A percentile compares a stretch with the other conserved stretches of the same genome.
Evolutionary conservation across 352 stramenopile species (phyloP).

Genomic region (Plasmopara halstedii): DNA sequence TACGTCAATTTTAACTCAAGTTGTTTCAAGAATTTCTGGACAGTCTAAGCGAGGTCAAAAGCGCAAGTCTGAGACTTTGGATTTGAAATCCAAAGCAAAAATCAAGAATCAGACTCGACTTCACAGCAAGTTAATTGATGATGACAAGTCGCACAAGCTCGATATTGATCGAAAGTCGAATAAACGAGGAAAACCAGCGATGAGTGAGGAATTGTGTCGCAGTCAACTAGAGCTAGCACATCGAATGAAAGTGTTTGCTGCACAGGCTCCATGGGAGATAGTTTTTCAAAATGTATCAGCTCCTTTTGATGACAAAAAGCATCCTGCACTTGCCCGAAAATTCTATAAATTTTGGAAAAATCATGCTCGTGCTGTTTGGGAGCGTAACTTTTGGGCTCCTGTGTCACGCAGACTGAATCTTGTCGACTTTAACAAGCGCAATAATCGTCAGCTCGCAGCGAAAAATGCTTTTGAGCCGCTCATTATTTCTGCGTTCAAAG

Average conservation of each 20-base stretch:
- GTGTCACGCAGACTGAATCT: conserved; percentile 10
- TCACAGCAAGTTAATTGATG: conserved; percentile 2
- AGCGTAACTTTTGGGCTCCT: conserved; percentile 46
- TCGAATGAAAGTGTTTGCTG: conserved; percentile 21
- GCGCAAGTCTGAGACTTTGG: neutral
- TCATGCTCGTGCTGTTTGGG: conserved; percentile 35
- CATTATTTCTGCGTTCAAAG: conserved; percentile 19
- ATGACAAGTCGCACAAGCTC: neutral
- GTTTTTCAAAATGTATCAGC: conserved; percentile 25
- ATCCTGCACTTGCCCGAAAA: conserved; percentile 15
- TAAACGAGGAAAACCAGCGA: conserved; percentile 12
- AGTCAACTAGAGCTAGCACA: conserved; percentile 11
- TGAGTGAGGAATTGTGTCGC: conserved; percentile 11
- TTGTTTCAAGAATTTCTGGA: neutral
- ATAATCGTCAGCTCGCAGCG: conserved; percentile 27
- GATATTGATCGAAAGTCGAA: neutral
- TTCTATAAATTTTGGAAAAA: conserved; percentile 32
- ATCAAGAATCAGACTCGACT: conserved; percentile 1
- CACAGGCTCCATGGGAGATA: conserved; percentile 25
- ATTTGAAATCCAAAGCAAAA: neutral
- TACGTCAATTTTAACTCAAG: neutral
- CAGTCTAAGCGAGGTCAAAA: conserved; percentile 4
- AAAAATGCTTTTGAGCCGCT: conserved; percentile 29
- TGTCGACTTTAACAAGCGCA: conserved; percentile 12
- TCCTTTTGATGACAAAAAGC: conserved; percentile 27